Evolutionary conservation across 75 land plant genomes (phyloP), one percentile per base, ranked within the genome.

Genomic region (Cupressus sempervirens): DNA sequence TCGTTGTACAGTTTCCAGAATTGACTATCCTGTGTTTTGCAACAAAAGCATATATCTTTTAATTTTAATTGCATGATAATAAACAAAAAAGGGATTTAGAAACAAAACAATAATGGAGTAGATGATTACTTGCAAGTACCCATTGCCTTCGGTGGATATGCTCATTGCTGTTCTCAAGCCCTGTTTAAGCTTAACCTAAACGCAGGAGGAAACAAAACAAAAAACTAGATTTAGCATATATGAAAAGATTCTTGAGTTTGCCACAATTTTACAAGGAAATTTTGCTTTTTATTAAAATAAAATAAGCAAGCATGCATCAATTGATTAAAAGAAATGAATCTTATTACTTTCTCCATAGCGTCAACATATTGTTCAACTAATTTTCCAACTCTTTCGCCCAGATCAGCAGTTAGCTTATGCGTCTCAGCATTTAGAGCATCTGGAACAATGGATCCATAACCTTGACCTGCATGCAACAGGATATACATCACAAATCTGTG

Each of bases 1-100:
- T 96, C 93, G 80, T 94, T 96, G 84, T 94, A 98, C 84, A 95
- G 94, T 86, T 93, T 94, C 99, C 99, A 98, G 70, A 98, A 98
- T 88, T 94, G 87, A 81, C 92, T 93, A 67, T 93, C 97, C 98
- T 98, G 84, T 80, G 87, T 58, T 43, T 86, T 65, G 32, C 23
- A 50, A 46, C 32, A 23, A 38, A 58, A 85, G 26, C 30, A 29
- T 20, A 29, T 84, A 18, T 67, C 83, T 79, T 70, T 26, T 82
- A 46, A 34, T 45, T 70, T 45, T 56, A 36, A 53, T 52, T 56
- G 43, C 30, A 73, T 36, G 12, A 23, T 48, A 86, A 12, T 52
- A 12, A 43, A 20, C 50, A 86, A 84, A 86, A 43, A 54, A 20
- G 11, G 53, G 30, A 82, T 30, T 30, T 18, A 56, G 7, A 50